Evolutionary conservation across 2,329 filamentous ascomycete species (phyloP), one percentile per base, ranked within the genome.

Genomic region (Alternaria arbusti): DNA sequence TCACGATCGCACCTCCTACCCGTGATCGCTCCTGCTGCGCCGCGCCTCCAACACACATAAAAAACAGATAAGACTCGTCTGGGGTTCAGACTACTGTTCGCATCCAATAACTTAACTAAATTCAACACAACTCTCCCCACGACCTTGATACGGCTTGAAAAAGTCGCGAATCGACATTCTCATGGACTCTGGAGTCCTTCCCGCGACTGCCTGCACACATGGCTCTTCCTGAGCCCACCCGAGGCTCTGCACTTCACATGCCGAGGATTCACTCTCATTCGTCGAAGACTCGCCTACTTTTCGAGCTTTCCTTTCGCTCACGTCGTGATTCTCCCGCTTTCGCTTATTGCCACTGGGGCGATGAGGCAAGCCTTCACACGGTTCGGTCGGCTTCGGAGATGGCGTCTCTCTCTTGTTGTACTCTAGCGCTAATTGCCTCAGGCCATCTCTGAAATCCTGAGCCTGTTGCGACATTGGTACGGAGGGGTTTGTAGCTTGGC

Each of bases 121-220:
- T 1, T 8, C 8, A n/a, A 12, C 23, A 49, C n/a, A 28, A 26
- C 23, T 49, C n/a, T 49, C 46, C 4, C 25, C 46, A 20, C 9
- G 11, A 12, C 23, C 2, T n/a, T 26, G 25, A 10, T 26, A 1
- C 4, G 46, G 46, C 25, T 49, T 28, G 4, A 49, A 49, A 2
- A 49, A 49, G 46, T 49, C 46, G n/a, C 46, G 46, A 8, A 49
- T 49, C 23, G 46, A 49, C 46, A 49, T 6, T 49, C 46, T 49
- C 25, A n/a, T 17, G 1, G n/a, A 28, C 6, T 17, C n/a, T 26
- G 46, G 46, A 25, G 23, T 49, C 23, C 11, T 2, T 20, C 3
- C 46, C 11, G 6, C 46, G 4, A 28, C 9, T 25, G 8, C 23
- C 26, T 49, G n/a, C 46, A 8, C 25, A 20, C 15, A 1, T 10